Evolutionary conservation across 2,329 filamentous ascomycete genomes (phyloP).

Genomic region (Aspergillus carbonarius): DNA sequence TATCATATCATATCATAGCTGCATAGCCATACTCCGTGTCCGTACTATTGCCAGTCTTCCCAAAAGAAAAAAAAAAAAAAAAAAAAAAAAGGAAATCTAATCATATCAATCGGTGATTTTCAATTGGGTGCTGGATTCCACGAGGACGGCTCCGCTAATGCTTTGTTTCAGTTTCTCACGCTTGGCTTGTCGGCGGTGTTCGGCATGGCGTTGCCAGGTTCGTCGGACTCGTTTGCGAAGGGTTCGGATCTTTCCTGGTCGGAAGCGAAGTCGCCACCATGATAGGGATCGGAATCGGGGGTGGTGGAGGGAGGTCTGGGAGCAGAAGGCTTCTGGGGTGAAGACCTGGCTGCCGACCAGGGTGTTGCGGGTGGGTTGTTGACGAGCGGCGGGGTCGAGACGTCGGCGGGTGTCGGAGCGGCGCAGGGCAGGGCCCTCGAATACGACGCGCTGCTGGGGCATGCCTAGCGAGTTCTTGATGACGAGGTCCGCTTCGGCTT

Average conservation of each 20-base stretch:
- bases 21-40: too few relatives aligned
- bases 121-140: constrained; percentile 21
- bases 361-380: constrained; percentile 32
- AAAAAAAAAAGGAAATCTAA: too few relatives aligned
- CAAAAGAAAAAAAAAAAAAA: too few relatives aligned
- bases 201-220: constrained; percentile 42
- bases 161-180: constrained; percentile 55
- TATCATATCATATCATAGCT: too few relatives aligned
- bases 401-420: constrained; percentile 32
- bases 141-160: constrained; percentile 40
- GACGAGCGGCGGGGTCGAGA: constrained; percentile 24
- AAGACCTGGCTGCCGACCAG: constrained; percentile 30
- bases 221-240: constrained; percentile 50
- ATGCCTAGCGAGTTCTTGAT: constrained; percentile 59
- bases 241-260: constrained; percentile 52
- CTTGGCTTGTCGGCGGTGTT: constrained; percentile 52
- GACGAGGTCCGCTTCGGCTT: constrained; percentile 39
- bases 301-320: constrained; percentile 33
- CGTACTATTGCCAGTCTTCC: too few relatives aligned
- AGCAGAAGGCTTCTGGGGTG: constrained; percentile 28
- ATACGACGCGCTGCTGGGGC: constrained; percentile 48
- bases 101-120: background rate
- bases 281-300: constrained; percentile 36
- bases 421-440: constrained; percentile 40
- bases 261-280: constrained; percentile 48